Percentiles rank a stretch among this genome's conserved stretches.
phyloP scores from a whole-genome alignment of 768 basidiomycete species.

The Hygrocybe punicea region DNA sequence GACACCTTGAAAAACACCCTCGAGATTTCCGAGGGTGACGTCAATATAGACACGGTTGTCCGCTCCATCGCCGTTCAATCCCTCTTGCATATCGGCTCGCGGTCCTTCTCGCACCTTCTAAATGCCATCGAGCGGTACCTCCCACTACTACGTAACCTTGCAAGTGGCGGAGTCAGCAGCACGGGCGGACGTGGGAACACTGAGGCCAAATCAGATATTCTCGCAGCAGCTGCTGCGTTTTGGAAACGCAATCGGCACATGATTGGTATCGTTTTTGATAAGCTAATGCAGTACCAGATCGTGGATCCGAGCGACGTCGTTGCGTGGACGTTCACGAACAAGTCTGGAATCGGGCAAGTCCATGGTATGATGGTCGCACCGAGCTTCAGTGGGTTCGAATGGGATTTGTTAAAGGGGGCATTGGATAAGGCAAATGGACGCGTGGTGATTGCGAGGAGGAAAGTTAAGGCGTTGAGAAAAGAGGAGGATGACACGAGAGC shows the following conservation, averaged over 20 bases:
- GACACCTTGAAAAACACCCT: conserved; percentile 65
- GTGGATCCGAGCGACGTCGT: conserved; percentile 93
- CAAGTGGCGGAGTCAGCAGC: conserved; percentile 45
- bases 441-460: conserved; percentile 71
- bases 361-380: conserved; percentile 41
- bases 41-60: conserved; percentile 61
- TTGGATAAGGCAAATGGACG: conserved; percentile 90
- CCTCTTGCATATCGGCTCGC: conserved; percentile 84
- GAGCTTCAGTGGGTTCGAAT: conserved; percentile 62
- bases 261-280: conserved; percentile 91
- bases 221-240: conserved; percentile 68
- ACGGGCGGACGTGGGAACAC: conserved; percentile 38
- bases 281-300: conserved; percentile 97
- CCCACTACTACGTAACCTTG: conserved; percentile 63
- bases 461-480: conserved; percentile 70
- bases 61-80: conserved; percentile 85
- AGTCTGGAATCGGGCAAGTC: conserved; percentile 29
- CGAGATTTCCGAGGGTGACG: conserved; percentile 54
- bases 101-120: conserved; percentile 96
- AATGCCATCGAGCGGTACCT: conserved; percentile 97
- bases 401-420: conserved; percentile 80
- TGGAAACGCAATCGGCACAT: conserved; percentile 86
- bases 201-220: conserved; percentile 67
- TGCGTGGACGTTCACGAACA: conserved; percentile 71
- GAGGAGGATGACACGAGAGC: conserved; percentile 88